Conservation (phyloP, 2,329 filamentous ascomycete genomes). For the Stenocarpella maydis region DNA sequence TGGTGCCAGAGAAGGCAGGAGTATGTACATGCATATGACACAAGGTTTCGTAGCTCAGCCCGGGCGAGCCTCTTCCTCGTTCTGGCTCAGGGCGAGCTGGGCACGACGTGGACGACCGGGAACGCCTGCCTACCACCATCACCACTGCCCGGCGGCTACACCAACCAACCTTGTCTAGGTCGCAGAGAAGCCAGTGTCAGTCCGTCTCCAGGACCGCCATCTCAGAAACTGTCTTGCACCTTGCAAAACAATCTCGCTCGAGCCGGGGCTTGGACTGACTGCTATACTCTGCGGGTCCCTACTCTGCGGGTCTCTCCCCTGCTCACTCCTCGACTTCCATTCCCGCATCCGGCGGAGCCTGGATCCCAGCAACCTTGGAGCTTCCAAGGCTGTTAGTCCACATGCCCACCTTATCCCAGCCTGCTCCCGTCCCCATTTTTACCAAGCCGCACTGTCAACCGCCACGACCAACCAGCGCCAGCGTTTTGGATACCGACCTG, state of each 20-base stretch:
- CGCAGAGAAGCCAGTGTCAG: background rate
- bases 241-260: slow-evolving; percentile 15
- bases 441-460: slow-evolving; percentile 18
- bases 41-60: background rate
- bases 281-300: slow-evolving; percentile 2
- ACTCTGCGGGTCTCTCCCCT: background rate
- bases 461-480: slow-evolving; percentile 18
- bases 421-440: background rate
- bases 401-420: background rate
- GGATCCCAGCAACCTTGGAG: background rate
- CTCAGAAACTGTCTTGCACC: background rate
- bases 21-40: background rate
- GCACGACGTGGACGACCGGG: background rate
- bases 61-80: slow-evolving; percentile 7
- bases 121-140: background rate
- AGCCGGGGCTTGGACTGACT: background rate
- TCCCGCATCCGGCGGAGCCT: background rate
- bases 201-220: background rate
- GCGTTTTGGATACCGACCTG: slow-evolving; percentile 26
- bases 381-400: background rate
- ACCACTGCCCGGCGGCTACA: background rate
- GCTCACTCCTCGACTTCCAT: background rate
- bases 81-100: slow-evolving; percentile 3
- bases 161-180: slow-evolving; percentile 24
- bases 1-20: background rate